Conservation (phyloP, 805 yeast genomes). For the Limtongia smithiae region DNA sequence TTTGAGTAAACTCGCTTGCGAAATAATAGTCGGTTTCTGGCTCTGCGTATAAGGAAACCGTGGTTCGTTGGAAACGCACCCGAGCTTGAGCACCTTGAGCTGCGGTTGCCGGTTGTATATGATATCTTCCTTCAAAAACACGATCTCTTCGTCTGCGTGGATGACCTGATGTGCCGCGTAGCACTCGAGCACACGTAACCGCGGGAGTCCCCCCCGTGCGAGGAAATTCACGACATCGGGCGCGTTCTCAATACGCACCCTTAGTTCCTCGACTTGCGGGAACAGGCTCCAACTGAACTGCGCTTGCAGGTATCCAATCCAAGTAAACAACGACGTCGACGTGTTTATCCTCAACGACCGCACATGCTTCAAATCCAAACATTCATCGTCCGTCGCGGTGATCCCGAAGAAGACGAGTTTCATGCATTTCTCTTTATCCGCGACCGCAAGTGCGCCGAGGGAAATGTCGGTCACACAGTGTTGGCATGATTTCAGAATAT, state of each 20-base stretch:
- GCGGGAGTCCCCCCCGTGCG: not conserved
- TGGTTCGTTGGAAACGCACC: not conserved
- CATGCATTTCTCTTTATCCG: not conserved
- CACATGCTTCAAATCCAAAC: not conserved
- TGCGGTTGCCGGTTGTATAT: not conserved
- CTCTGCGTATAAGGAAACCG: not conserved
- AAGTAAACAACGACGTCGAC: not conserved
- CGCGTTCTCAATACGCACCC: conserved; percentile 1
- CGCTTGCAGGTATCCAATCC: too few species aligned
- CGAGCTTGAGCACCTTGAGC: not conserved
- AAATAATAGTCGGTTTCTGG: not conserved
- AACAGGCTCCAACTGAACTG: too few species aligned
- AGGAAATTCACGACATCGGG: not conserved
- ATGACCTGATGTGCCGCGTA: not conserved
- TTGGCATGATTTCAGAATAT: not conserved
- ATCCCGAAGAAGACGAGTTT: not conserved
- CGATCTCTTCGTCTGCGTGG: not conserved
- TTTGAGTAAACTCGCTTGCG: not conserved
- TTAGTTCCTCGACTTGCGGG: not conserved
- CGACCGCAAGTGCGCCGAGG: not conserved
- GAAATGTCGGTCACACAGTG: not conserved
- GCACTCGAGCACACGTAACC: conserved; percentile 1
- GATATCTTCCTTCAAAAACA: not conserved
- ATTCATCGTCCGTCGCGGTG: too few species aligned
- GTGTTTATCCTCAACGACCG: not conserved